Evolutionary conservation across 2,329 filamentous ascomycete species (phyloP), one percentile per base, ranked within the genome.

Genomic region (Chaetomiaceae sp.): DNA sequence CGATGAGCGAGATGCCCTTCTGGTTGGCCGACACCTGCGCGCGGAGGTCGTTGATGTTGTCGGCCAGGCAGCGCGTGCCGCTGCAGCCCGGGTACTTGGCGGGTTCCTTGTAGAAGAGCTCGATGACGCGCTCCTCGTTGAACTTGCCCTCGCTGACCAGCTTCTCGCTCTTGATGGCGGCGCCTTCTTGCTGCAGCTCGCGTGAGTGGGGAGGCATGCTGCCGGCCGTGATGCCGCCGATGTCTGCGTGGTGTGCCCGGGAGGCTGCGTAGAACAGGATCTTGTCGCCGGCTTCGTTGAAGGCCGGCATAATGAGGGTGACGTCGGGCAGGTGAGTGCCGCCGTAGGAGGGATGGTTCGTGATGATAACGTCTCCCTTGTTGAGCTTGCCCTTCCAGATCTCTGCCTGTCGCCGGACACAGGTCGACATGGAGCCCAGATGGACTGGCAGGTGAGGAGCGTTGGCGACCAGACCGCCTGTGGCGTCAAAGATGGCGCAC

Each of bases 1-100:
- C 80, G 60, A 95, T 94, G 20, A 92, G 75, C 33, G 83, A 84
- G 64, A 92, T 92, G 8, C 90, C 90, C 62, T 91, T 91, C 62
- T 90, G 86, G 64, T 95, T 95, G 12, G 89, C 89, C 0, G 90
- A 89, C 12, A 94, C 85, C 66, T 95, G 89, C 0, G 90, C 90
- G 68, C 91, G 91, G 37, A 95, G 76, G 66, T 95, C 90, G 48
- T 89, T 91, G 59, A 95, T 76, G 65, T 95, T 95, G 68, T 95
- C 90, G 9, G 81, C 83, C 1, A 95, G 75, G 65, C 88, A 90
- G 39, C 89, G 76, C 0, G 89, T 91, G 2, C 89, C 89, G 50
- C 81, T 85, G 71, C 88, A 94, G 1, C 87, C 89, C 0, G 84
- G 82, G 60, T 88, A 84, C 61, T 85, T 76, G 0, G 87, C 87